Percentiles rank a stretch among this genome's conserved stretches.
phyloP scores from a whole-genome alignment of 208 protist species.

The Eutreptiella sp. region DNA sequence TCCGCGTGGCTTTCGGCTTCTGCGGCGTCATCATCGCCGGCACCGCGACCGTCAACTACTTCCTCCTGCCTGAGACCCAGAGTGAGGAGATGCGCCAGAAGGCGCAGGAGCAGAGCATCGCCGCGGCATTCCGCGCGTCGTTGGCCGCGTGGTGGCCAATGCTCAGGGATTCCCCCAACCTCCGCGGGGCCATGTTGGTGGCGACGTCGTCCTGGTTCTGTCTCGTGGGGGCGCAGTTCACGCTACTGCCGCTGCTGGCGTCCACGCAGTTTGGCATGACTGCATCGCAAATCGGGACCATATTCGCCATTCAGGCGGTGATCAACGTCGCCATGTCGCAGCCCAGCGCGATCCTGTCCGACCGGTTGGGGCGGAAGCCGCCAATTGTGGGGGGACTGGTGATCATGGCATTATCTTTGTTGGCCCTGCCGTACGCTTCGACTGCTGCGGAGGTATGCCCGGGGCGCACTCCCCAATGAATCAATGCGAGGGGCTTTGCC shows the following conservation, averaged over 20 bases:
- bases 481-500: too few species aligned
- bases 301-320: constrained; percentile 4
- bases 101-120: background rate
- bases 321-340: constrained; percentile 18
- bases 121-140: background rate
- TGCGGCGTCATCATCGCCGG: background rate
- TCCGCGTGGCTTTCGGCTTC: constrained; percentile 3
- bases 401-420: background rate
- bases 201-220: background rate
- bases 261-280: background rate
- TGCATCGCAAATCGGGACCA: background rate
- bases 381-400: background rate
- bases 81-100: background rate
- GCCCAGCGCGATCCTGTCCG: constrained; percentile 6
- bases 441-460: background rate
- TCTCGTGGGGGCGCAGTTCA: constrained; percentile 7
- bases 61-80: constrained; percentile 4
- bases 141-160: constrained; percentile 5
- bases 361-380: constrained; percentile 13
- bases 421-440: constrained; percentile 8
- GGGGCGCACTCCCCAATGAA: too few species aligned
- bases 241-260: constrained; percentile 12
- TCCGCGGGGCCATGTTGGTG: constrained; percentile 2
- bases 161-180: background rate
- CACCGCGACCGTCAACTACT: background rate